A percentile compares a stretch with the other conserved stretches of the same genome.
phyloP scores from a whole-genome alignment of 1,139 yeast species.

The Kodamaea alishanica region DNA sequence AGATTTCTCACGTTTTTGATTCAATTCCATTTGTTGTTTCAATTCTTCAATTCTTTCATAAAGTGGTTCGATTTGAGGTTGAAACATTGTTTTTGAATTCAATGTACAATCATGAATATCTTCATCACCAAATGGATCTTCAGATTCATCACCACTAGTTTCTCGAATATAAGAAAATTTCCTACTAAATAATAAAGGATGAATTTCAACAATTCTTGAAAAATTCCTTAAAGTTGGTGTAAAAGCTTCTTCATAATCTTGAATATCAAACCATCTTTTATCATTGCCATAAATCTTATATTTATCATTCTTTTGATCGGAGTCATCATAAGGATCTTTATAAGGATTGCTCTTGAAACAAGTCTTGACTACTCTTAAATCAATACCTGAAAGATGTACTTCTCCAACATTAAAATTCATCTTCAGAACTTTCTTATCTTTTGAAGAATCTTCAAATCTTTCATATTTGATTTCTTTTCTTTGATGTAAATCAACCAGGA shows the following conservation, averaged over 20 bases:
- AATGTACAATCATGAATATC: constrained; percentile 32
- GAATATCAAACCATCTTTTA: constrained; percentile 39
- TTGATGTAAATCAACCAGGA: constrained; percentile 42
- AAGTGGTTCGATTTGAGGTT: constrained; percentile 28
- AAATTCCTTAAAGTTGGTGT: constrained; percentile 25
- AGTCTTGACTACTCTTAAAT: constrained; percentile 35
- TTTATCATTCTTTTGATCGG: constrained; percentile 7
- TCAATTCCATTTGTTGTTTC: constrained; percentile 17
- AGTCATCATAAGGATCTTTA: constrained; percentile 6
- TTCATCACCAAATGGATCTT: constrained; percentile 25
- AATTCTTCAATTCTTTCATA: constrained; percentile 29
- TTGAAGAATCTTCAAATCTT: constrained; percentile 30
- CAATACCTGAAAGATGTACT: constrained; percentile 38
- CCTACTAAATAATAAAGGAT: constrained; percentile 37
- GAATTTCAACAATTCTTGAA: constrained; percentile 22
- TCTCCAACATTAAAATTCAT: constrained; percentile 47
- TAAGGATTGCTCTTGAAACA: constrained; percentile 31
- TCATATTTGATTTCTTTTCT: constrained; percentile 37
- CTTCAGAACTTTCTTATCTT: constrained; percentile 32
- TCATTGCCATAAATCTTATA: constrained; percentile 34
- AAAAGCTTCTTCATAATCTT: constrained; percentile 42
- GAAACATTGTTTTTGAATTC: constrained; percentile 23
- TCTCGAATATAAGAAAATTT: constrained; percentile 40
- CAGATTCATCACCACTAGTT: constrained; percentile 19
- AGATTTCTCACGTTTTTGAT: constrained; percentile 11